Evolutionary conservation across 345 rosid species (phyloP).

Genomic region (Excoecaria cochinchinensis): DNA sequence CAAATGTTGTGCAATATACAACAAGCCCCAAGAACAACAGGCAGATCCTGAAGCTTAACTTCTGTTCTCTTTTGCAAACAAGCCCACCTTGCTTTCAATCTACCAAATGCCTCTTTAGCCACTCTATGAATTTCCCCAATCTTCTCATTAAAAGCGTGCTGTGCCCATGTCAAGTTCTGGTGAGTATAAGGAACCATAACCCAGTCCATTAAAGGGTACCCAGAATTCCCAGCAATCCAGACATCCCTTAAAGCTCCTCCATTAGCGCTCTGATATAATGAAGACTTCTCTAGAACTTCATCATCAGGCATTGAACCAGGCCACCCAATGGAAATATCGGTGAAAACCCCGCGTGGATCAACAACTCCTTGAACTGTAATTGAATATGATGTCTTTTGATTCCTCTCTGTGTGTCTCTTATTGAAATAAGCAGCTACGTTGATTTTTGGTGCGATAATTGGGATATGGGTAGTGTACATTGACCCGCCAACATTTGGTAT

Average conservation of each 20-base stretch:
- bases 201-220: constrained; percentile 71
- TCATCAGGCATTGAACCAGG: constrained; percentile 83
- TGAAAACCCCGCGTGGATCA: constrained; percentile 62
- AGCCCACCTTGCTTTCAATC: constrained; percentile 72
- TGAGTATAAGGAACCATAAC: constrained; percentile 71
- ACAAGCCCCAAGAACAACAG: constrained; percentile 80
- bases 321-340: constrained; percentile 78
- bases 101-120: constrained; percentile 49
- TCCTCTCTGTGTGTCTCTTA: constrained; percentile 77
- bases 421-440: constrained; percentile 71
- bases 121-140: constrained; percentile 42
- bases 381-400: constrained; percentile 81
- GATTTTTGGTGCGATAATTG: constrained; percentile 75
- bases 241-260: constrained; percentile 55
- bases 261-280: constrained; percentile 55
- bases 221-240: constrained; percentile 62
- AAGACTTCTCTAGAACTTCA: constrained; percentile 67
- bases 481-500: constrained; percentile 70
- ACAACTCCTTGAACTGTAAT: constrained; percentile 83
- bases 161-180: constrained; percentile 75
- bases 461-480: constrained; percentile 80
- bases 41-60: constrained; percentile 75
- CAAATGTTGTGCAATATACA: constrained; percentile 81
- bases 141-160: constrained; percentile 67
- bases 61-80: constrained; percentile 80